Evolutionary conservation across 1,284 basidiomycete genomes (phyloP), one percentile per base, ranked within the genome.

Genomic region (Sanghuangporus sanghuang): DNA sequence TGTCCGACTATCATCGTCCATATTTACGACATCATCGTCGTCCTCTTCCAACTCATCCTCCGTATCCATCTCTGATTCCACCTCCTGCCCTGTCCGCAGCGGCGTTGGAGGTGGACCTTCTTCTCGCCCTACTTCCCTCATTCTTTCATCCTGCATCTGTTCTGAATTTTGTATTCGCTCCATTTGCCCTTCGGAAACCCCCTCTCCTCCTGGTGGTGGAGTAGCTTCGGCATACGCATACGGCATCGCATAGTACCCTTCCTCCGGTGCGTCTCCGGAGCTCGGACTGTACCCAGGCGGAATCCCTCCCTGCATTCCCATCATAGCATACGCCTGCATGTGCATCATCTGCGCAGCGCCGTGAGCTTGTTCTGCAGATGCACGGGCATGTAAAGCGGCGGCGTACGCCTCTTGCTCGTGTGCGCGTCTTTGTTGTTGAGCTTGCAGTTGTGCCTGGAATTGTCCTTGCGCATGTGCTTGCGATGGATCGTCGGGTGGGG

Each of bases 231-330:
- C 52, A 46, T 64, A 64, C 44, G 52, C 58, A 32, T 64, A 64
- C 18, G 63, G 57, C 21, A 53, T 39, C 9, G 44, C 40, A 39
- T 61, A 61, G 16, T 52, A 49, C 21, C 44, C 23, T 49, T 57
- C 36, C 35, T 65, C 55, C 2, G 55, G 56, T 18, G 54, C 60
- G 56, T 65, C 64, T 27, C 64, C 64, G 21, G 64, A 65, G 18
- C 54, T 57, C 54, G 59, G 64, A 4, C 54, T 54, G 40, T 64
- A 64, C 9, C 63, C 63, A 21, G 52, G 58, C 21, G 63, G 63
- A 35, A 64, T 64, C 40, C 46, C 36, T 27, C 52, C 52, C 44
- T 46, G 44, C 16, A 53, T 23, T 23, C 59, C 56, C 56, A 61
- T 56, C 38, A 38, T 35, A 23, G 57, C 57, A 35, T 59, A 59